These are phyloP conservation scores for Diaporthe ampelina DNA, from an alignment of 2,329 filamentous ascomycete species.

Conservation along the genomic window DNA sequence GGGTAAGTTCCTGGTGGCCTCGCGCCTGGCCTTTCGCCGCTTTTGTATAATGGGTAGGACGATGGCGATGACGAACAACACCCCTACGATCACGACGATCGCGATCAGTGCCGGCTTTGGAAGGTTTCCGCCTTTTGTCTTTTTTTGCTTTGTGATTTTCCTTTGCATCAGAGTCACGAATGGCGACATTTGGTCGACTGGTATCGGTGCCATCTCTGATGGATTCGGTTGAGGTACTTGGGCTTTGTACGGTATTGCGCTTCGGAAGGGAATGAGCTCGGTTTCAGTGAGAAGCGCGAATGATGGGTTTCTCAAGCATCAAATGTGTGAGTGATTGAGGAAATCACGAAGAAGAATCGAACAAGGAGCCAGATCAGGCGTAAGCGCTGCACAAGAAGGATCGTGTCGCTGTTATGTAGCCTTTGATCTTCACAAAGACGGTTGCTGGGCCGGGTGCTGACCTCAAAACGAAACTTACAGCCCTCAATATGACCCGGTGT, in stretches of 20 bases:
- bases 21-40: neutral
- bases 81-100: neutral
- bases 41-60: neutral
- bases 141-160: neutral
- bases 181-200: neutral
- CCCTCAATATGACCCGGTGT: neutral
- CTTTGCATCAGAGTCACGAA: neutral
- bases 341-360: neutral
- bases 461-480: slow-evolving; percentile 4
- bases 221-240: neutral
- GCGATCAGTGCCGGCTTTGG: slow-evolving; percentile 3
- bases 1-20: neutral
- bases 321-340: neutral
- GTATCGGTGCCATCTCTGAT: slow-evolving; percentile 22
- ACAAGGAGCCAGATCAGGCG: neutral
- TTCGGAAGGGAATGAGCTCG: neutral
- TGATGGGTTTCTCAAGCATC: neutral
- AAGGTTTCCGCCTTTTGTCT: neutral
- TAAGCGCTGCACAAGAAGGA: neutral
- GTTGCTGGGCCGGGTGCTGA: neutral
- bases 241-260: neutral
- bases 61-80: slow-evolving; percentile 1
- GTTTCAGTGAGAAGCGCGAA: neutral
- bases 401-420: neutral
- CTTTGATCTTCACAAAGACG: neutral